Percentiles rank a stretch among this genome's conserved stretches.
phyloP scores from a whole-genome alignment of 2,329 filamentous ascomycete species.

The Truncatella angustata region DNA sequence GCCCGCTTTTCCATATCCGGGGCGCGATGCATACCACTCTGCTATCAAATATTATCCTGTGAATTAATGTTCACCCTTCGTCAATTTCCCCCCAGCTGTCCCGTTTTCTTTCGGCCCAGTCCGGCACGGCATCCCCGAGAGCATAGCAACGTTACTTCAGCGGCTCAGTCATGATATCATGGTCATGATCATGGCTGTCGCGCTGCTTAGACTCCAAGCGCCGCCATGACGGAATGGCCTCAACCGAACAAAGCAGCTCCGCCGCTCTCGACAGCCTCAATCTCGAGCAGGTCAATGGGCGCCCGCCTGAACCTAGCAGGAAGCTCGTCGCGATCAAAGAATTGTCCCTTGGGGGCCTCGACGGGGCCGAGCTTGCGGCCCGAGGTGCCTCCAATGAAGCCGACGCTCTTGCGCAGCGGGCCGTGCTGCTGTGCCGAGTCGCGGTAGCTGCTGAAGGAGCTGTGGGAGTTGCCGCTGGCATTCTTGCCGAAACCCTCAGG shows the following conservation, averaged over 20 bases:
- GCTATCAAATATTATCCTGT: too few species aligned
- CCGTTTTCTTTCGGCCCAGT: background rate
- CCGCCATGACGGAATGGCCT: conserved; percentile 13
- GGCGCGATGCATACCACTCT: background rate
- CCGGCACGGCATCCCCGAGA: background rate
- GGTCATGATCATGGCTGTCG: background rate
- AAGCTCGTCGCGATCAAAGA: conserved; percentile 87
- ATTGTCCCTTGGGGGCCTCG: conserved; percentile 67
- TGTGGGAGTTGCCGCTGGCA: conserved; percentile 41
- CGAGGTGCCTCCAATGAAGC: conserved; percentile 55
- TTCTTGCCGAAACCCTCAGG: conserved; percentile 49
- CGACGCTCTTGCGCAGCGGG: conserved; percentile 62
- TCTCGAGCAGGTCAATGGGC: conserved; percentile 76
- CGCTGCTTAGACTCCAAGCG: background rate
- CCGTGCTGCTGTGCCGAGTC: conserved; percentile 77
- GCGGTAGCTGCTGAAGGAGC: conserved; percentile 73
- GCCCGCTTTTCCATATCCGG: background rate
- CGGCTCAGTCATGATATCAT: background rate
- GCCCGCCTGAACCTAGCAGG: conserved; percentile 78
- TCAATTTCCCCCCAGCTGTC: background rate
- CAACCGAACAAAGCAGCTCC: conserved; percentile 64
- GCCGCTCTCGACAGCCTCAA: conserved; percentile 92
- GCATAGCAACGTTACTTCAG: background rate
- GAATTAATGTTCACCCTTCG: too few species aligned
- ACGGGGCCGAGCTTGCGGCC: conserved; percentile 74